These are phyloP conservation scores for Microthyrium microscopicum DNA, from an alignment of 2,329 filamentous ascomycete species.

Conservation along the genomic window DNA sequence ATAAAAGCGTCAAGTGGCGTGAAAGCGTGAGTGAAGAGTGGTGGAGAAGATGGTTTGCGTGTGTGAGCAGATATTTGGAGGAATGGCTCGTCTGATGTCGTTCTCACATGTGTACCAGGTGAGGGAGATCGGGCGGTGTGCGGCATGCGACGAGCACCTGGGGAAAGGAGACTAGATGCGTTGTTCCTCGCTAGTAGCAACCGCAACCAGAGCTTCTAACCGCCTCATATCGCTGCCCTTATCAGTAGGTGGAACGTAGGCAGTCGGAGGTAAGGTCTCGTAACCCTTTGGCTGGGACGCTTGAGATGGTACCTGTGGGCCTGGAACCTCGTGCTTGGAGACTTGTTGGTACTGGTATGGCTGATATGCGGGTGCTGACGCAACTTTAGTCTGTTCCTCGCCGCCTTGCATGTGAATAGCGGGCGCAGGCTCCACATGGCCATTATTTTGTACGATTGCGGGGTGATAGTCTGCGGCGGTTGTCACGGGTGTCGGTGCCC, in stretches of 20 bases:
- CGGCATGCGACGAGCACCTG: no score
- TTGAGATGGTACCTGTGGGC: conserved; percentile 4
- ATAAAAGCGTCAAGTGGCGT: no score
- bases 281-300: conserved; percentile 16
- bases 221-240: conserved; percentile 34
- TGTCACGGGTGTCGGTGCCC: conserved; percentile 34
- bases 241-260: conserved; percentile 17
- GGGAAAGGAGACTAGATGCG: no score
- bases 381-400: conserved; percentile 1
- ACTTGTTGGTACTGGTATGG: conserved; percentile 4
- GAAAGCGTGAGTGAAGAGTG: no score
- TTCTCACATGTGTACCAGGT: no score
- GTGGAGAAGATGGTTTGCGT: no score
- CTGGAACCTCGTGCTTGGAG: conserved; percentile 2
- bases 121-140: no score
- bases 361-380: conserved; percentile 13
- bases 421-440: conserved; percentile 28
- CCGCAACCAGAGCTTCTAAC: conserved; percentile 47
- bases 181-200: conserved; percentile 40
- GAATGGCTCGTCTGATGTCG: no score
- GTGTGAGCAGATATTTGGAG: no score
- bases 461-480: conserved; percentile 34
- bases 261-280: conserved; percentile 15
- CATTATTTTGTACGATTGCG: conserved; percentile 34
- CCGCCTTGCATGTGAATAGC: conserved; percentile 10